Evolutionary conservation across 176 grass and related monocot species (phyloP).

Genomic region (Avena sativa): DNA sequence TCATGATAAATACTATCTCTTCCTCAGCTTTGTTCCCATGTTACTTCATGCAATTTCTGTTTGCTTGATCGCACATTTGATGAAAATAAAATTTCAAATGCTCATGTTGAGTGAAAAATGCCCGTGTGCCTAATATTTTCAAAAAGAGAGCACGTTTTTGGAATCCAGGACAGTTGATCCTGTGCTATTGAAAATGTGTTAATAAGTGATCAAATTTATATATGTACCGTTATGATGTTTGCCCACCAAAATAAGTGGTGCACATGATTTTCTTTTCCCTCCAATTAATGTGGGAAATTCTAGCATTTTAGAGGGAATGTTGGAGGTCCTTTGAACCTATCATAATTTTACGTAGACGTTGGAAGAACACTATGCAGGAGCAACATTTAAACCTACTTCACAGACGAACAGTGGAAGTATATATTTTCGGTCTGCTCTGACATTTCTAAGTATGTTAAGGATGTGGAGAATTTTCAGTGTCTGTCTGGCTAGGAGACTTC

Average conservation of each 20-base stretch:
- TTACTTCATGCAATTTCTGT: conserved; percentile 30
- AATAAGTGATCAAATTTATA: neutral
- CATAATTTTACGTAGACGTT: neutral
- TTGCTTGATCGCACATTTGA: conserved; percentile 32
- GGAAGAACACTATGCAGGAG: neutral
- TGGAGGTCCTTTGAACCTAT: neutral
- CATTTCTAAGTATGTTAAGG: neutral
- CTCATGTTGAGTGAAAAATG: conserved; percentile 10
- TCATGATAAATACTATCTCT: conserved; percentile 17
- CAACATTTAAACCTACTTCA: neutral
- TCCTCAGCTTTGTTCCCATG: conserved; percentile 9
- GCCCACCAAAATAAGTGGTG: neutral
- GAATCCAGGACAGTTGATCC: neutral
- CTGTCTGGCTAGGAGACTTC: neutral
- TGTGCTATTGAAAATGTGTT: neutral
- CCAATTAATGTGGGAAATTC: conserved; percentile 4
- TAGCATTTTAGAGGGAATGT: neutral
- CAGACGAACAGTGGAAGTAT: neutral
- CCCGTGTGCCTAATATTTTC: neutral
- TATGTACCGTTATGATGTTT: neutral
- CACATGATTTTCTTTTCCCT: neutral
- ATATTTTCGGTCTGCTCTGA: neutral
- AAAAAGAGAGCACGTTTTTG: neutral
- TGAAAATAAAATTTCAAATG: conserved; percentile 10
- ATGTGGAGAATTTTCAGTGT: neutral